phyloP scores from a whole-genome alignment of 495 filamentous ascomycete genomes.

The Aspergillus egyptiacus region DNA sequence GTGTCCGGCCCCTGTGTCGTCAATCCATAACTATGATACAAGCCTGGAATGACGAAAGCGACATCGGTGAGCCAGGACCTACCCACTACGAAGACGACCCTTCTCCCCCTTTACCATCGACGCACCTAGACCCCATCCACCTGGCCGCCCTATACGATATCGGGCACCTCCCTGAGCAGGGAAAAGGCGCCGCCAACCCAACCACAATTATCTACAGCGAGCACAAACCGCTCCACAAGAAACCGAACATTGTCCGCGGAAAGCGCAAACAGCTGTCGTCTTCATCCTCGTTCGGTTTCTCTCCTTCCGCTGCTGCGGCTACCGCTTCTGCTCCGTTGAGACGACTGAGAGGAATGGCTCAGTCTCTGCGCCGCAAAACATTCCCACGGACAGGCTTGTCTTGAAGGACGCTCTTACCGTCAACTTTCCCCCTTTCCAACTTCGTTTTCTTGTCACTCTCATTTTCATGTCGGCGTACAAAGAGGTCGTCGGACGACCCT shows the following conservation, averaged over 20 bases:
- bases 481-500: no score
- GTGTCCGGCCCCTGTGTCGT: conserved; percentile 6
- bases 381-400: conserved; percentile 1
- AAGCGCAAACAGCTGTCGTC: not conserved
- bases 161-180: not conserved
- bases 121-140: not conserved
- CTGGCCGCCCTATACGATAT: conserved; percentile 9
- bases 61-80: conserved; percentile 29
- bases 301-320: not conserved
- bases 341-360: conserved; percentile 13
- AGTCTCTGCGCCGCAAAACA: conserved; percentile 8
- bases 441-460: no score
- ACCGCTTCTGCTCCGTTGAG: not conserved
- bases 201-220: conserved; percentile 13
- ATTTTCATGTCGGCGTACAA: no score
- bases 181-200: conserved; percentile 1
- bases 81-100: conserved; percentile 21
- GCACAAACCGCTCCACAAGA: conserved; percentile 3
- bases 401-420: no score
- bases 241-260: not conserved
- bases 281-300: not conserved
- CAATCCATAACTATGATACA: conserved; percentile 20
- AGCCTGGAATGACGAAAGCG: conserved; percentile 17
- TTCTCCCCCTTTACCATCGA: no score
- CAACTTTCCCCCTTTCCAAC: no score